Conservation (phyloP, 176 grass and related monocot genomes). For the Panicum miliaceum region DNA sequence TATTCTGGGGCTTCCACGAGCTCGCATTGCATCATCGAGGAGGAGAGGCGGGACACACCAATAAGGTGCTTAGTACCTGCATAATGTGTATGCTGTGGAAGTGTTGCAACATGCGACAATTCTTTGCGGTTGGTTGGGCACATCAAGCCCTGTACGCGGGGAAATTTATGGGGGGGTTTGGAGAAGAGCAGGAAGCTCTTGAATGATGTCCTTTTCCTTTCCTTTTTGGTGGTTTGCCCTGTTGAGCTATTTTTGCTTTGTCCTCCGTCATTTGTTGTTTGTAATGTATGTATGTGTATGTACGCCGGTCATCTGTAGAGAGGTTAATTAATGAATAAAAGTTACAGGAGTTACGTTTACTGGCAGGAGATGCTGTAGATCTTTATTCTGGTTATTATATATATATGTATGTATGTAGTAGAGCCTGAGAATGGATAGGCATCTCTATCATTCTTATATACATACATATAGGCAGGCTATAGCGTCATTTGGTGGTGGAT, state of each 20-base stretch:
- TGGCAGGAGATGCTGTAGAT: background rate
- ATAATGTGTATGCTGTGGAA: slow-evolving; percentile 25
- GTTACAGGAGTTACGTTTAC: background rate
- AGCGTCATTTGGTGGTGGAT: no score
- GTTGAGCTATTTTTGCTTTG: slow-evolving; percentile 32
- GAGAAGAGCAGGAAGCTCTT: background rate
- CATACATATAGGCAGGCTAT: no score
- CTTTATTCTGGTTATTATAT: background rate
- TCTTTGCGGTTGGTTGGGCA: slow-evolving; percentile 50
- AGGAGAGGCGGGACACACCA: slow-evolving; percentile 41
- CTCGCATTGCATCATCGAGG: slow-evolving; percentile 50
- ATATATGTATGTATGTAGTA: no score
- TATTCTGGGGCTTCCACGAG: slow-evolving; percentile 78
- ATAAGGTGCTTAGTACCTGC: slow-evolving; percentile 16
- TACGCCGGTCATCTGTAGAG: slow-evolving; percentile 2
- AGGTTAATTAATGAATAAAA: slow-evolving; percentile 38
- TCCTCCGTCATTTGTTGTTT: slow-evolving; percentile 6
- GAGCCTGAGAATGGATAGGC: no score
- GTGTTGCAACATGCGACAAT: slow-evolving; percentile 37
- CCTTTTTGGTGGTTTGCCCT: background rate
- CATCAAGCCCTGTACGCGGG: background rate
- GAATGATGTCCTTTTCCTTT: background rate
- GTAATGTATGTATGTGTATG: slow-evolving; percentile 1
- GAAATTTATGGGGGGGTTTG: background rate
- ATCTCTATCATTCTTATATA: no score